Percentiles rank a stretch among this genome's conserved stretches.
Conservation (phyloP, 495 filamentous ascomycete genomes). For the Tuber brumale region DNA sequence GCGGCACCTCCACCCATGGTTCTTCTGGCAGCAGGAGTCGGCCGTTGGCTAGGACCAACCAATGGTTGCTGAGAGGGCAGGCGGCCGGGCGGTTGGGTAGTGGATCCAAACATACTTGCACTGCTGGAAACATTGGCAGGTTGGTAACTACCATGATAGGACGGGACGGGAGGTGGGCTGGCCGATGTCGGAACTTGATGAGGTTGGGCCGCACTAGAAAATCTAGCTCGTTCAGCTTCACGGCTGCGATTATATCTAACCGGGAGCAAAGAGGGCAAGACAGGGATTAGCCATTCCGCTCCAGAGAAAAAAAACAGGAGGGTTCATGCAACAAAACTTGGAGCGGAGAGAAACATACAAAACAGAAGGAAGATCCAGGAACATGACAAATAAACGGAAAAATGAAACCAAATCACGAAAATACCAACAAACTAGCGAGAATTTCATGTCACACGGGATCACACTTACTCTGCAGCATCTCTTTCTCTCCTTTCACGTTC, state of each 20-base stretch:
- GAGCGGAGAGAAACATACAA: slow-evolving; percentile 17
- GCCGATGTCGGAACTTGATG: slow-evolving; percentile 22
- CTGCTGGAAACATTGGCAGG: slow-evolving; percentile 8
- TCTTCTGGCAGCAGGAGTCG: slow-evolving; percentile 12
- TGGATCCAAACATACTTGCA: slow-evolving; percentile 22
- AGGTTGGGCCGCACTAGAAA: slow-evolving; percentile 29
- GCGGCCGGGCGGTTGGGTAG: slow-evolving; percentile 18
- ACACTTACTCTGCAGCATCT: slow-evolving; percentile 42
- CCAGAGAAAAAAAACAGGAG: slow-evolving; percentile 40
- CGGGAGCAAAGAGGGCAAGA: slow-evolving; percentile 38
- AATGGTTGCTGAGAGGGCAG: slow-evolving; percentile 17
- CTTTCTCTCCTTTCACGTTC: slow-evolving; percentile 40
- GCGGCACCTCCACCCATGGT: slow-evolving; percentile 10
- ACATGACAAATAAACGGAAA: slow-evolving; percentile 13
- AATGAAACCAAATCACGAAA: slow-evolving; percentile 7
- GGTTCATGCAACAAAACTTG: slow-evolving; percentile 35
- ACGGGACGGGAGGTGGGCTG: slow-evolving; percentile 30
- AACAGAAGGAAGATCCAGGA: neutral
- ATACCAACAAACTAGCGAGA: neutral
- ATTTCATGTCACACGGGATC: slow-evolving; percentile 8
- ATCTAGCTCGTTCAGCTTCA: slow-evolving; percentile 43
- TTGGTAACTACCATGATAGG: slow-evolving; percentile 32
- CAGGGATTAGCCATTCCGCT: slow-evolving; percentile 42
- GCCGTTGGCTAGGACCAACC: slow-evolving; percentile 16
- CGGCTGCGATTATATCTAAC: slow-evolving; percentile 43